A percentile compares a stretch with the other conserved stretches of the same genome.
Evolutionary conservation across 345 rosid genomes (phyloP).

Genomic region (Anacardium occidentale): DNA sequence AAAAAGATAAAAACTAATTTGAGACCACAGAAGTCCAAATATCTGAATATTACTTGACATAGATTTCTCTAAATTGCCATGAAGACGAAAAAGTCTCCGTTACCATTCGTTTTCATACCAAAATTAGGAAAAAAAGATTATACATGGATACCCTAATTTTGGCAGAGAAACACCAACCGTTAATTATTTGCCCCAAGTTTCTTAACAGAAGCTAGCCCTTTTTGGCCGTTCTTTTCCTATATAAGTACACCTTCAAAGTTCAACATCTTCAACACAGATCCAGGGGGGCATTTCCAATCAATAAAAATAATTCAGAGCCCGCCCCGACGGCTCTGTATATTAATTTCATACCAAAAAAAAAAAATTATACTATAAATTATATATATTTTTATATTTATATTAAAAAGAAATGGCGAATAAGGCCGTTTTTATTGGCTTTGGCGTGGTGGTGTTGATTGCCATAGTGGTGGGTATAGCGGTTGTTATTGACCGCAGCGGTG

Average conservation of each 20-base stretch:
- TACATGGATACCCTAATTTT: background rate
- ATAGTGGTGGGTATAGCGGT: constrained; percentile 59
- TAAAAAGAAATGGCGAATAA: constrained; percentile 24
- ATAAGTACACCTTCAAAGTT: background rate
- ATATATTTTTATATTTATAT: too few species aligned
- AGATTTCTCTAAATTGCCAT: too few species aligned
- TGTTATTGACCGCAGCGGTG: constrained; percentile 17
- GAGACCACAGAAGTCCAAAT: too few species aligned
- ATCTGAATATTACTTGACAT: too few species aligned
- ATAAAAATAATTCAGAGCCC: constrained; percentile 16
- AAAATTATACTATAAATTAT: too few species aligned
- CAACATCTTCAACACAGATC: constrained; percentile 20
- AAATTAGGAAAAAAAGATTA: too few species aligned
- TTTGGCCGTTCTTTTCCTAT: constrained; percentile 6
- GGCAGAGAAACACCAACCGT: background rate
- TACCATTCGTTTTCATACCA: background rate
- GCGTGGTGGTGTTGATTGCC: constrained; percentile 55
- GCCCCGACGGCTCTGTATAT: constrained; percentile 27
- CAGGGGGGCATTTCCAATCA: constrained; percentile 25
- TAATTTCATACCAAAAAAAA: too few species aligned
- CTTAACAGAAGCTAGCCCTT: constrained; percentile 15
- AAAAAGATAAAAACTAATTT: too few species aligned
- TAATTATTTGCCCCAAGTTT: constrained; percentile 13
- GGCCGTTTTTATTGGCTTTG: constrained; percentile 40
- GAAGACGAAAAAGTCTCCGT: too few species aligned